phyloP scores from a whole-genome alignment of 1,139 yeast genomes.

The Yamadazyma conglobata region DNA sequence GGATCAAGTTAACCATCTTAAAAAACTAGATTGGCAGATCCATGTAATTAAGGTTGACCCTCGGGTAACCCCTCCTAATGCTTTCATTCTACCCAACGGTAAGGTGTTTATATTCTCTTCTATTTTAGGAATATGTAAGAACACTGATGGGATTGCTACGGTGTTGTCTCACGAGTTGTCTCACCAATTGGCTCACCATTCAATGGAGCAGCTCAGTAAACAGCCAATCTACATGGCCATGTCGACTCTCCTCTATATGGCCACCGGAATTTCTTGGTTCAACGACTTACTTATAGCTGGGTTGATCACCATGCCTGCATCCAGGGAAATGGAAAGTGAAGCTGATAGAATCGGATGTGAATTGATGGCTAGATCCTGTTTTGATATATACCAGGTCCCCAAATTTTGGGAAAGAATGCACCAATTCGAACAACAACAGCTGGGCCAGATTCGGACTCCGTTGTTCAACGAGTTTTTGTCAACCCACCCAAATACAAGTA shows the following conservation, averaged over 20 bases:
- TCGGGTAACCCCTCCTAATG: constrained; percentile 72
- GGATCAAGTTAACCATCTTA: constrained; percentile 30
- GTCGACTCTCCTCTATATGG: constrained; percentile 44
- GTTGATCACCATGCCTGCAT: constrained; percentile 72
- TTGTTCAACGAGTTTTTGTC: constrained; percentile 62
- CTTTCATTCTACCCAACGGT: constrained; percentile 94
- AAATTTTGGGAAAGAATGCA: constrained; percentile 83
- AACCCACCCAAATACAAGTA: constrained; percentile 85
- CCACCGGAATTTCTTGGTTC: constrained; percentile 33
- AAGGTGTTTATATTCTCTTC: constrained; percentile 86
- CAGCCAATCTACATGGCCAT: constrained; percentile 58
- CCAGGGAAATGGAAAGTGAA: constrained; percentile 91
- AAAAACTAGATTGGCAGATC: constrained; percentile 66
- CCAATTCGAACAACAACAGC: constrained; percentile 41
- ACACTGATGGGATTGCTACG: constrained; percentile 91
- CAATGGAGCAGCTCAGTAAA: constrained; percentile 72
- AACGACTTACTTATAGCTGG: constrained; percentile 57
- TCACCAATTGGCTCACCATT: constrained; percentile 89
- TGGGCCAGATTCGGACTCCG: constrained; percentile 16
- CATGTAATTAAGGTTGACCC: constrained; percentile 73
- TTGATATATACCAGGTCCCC: constrained; percentile 68
- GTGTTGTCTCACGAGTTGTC: constrained; percentile 91
- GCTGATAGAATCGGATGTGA: constrained; percentile 94
- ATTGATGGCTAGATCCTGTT: constrained; percentile 89
- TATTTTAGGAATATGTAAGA: constrained; percentile 71